These are phyloP conservation scores for Litchi chinensis DNA, from an alignment of 345 rosid genomes.

Conservation along the genomic window DNA sequence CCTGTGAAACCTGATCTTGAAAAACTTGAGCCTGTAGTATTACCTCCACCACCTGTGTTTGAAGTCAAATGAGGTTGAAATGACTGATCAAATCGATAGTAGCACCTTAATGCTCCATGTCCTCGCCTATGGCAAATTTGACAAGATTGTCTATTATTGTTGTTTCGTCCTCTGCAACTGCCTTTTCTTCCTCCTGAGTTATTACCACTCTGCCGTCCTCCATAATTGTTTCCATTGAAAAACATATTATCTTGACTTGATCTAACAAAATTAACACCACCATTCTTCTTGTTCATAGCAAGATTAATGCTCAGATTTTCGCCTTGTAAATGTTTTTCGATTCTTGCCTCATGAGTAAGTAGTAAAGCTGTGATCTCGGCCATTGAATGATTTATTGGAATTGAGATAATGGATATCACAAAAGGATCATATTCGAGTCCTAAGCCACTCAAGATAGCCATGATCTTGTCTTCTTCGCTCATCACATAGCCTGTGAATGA, in stretches of 20 bases:
- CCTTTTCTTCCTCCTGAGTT: not conserved
- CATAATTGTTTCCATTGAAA: no score
- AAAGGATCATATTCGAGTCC: not conserved
- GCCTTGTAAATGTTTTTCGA: no score
- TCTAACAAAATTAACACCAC: no score
- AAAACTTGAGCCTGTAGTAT: no score
- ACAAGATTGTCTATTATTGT: not conserved
- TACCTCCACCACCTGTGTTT: no score
- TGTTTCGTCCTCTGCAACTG: not conserved
- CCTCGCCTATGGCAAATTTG: not conserved
- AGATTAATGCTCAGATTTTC: no score
- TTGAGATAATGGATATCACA: not conserved
- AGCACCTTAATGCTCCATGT: not conserved
- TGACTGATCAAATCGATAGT: not conserved
- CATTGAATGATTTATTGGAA: no score
- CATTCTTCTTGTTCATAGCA: no score
- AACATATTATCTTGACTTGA: no score
- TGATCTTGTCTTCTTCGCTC: not conserved
- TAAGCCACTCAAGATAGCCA: not conserved
- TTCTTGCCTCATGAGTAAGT: not conserved
- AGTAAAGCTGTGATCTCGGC: no score
- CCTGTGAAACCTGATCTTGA: no score
- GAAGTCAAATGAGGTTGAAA: not conserved
- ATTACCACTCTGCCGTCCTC: no score
- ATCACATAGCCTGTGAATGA: not conserved